Percentiles rank a stretch among this genome's conserved stretches.
Evolutionary conservation across 2,329 filamentous ascomycete genomes (phyloP).

Genomic region (Alternaria solani): DNA sequence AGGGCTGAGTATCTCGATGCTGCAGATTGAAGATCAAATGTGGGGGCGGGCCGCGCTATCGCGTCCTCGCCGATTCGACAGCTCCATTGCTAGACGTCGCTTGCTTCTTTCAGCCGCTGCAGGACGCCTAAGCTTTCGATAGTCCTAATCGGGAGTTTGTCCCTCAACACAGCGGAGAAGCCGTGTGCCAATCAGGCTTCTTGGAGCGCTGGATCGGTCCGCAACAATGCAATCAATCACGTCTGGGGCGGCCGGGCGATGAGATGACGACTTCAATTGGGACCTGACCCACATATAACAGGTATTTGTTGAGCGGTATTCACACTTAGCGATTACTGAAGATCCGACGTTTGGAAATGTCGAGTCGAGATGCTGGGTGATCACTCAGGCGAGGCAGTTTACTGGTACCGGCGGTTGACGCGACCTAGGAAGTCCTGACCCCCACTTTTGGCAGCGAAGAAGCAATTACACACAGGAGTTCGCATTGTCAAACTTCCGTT

Average conservation of each 20-base stretch:
- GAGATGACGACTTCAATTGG: neutral
- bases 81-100: neutral
- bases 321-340: neutral
- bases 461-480: neutral
- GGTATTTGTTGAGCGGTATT: neutral
- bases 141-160: neutral
- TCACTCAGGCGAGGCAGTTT: neutral
- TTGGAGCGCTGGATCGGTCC: neutral
- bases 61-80: conserved; percentile 4
- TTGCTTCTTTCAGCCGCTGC: conserved; percentile 13
- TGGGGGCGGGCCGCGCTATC: conserved; percentile 5
- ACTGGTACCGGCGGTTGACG: neutral
- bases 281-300: neutral
- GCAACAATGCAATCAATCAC: conserved; percentile 1
- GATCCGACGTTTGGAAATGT: neutral
- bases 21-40: conserved; percentile 14
- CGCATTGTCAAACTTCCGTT: neutral
- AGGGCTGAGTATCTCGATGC: conserved; percentile 11
- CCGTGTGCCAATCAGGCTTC: neutral
- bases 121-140: neutral
- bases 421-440: neutral
- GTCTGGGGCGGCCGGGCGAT: neutral
- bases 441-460: neutral
- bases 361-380: neutral
- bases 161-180: neutral